phyloP scores from a whole-genome alignment of 495 filamentous ascomycete genomes.

The Cercophora sp. region DNA sequence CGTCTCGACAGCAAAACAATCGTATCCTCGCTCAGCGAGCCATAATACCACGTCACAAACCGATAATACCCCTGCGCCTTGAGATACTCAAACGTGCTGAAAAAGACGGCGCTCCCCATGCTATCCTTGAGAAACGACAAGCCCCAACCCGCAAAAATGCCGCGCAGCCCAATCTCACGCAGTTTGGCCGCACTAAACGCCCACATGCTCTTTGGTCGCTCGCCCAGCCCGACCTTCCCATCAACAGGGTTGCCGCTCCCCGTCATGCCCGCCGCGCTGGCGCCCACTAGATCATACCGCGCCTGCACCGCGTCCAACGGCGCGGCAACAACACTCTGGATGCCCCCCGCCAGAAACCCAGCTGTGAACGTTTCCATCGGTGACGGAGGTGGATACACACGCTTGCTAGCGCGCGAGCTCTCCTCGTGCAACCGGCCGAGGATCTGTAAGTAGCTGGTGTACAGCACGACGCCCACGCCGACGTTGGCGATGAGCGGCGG shows the following conservation, averaged over 20 bases:
- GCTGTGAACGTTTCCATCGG: slow-evolving; percentile 65
- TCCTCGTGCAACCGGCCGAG: slow-evolving; percentile 70
- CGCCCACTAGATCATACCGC: slow-evolving; percentile 58
- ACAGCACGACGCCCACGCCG: slow-evolving; percentile 78
- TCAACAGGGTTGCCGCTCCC: slow-evolving; percentile 30
- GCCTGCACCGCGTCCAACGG: slow-evolving; percentile 87
- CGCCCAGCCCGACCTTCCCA: slow-evolving; percentile 51
- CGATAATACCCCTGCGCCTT: slow-evolving; percentile 82
- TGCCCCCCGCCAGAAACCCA: slow-evolving; percentile 69
- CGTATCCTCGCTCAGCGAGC: slow-evolving; percentile 46
- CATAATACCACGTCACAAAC: slow-evolving; percentile 76
- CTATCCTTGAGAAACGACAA: slow-evolving; percentile 78
- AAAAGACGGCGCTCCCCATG: slow-evolving; percentile 78
- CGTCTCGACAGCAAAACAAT: slow-evolving; percentile 39
- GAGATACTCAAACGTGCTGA: slow-evolving; percentile 79
- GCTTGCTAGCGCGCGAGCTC: slow-evolving; percentile 60
- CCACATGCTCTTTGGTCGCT: slow-evolving; percentile 74
- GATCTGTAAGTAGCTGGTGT: slow-evolving; percentile 81
- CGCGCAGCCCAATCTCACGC: slow-evolving; percentile 70
- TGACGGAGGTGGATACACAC: slow-evolving; percentile 71
- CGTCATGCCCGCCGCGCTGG: slow-evolving; percentile 19
- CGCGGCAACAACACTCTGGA: slow-evolving; percentile 78
- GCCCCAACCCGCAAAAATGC: slow-evolving; percentile 78
- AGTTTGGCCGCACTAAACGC: slow-evolving; percentile 70
- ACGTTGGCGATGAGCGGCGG: slow-evolving; percentile 85